Conservation (phyloP, 495 filamentous ascomycete species). For the Aspergillus sparsus region DNA sequence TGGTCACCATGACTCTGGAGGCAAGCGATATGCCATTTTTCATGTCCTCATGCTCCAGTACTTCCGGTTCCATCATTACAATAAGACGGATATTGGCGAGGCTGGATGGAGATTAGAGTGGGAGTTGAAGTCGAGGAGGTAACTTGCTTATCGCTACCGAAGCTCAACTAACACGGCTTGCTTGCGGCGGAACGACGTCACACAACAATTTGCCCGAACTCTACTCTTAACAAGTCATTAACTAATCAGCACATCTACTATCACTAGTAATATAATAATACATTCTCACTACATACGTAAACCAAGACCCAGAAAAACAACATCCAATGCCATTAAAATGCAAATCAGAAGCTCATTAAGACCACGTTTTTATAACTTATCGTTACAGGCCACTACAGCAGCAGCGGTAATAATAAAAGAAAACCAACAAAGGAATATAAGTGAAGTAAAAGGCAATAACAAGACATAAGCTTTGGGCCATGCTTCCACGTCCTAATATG, state of each 20-base stretch:
- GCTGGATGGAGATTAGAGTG: not conserved
- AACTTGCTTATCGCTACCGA: too few relatives aligned
- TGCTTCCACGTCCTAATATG: constrained; percentile 32
- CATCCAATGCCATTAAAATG: constrained; percentile 17
- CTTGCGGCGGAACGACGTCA: too few relatives aligned
- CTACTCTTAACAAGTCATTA: too few relatives aligned
- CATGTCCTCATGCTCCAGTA: constrained; percentile 28
- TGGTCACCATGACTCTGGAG: constrained; percentile 24
- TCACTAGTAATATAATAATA: too few relatives aligned
- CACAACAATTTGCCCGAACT: too few relatives aligned
- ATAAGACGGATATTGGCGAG: not conserved
- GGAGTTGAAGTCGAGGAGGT: not conserved
- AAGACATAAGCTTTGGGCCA: constrained; percentile 28
- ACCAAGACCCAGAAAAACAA: not conserved
- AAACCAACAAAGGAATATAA: constrained; percentile 22
- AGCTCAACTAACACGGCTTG: too few relatives aligned
- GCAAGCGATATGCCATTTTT: constrained; percentile 15
- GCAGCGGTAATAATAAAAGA: constrained; percentile 22
- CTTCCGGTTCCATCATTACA: constrained; percentile 30
- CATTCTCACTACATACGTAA: too few relatives aligned
- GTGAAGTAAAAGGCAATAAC: constrained; percentile 20
- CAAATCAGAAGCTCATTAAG: constrained; percentile 17
- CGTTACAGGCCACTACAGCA: constrained; percentile 23
- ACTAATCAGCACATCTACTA: too few relatives aligned
- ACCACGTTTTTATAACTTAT: constrained; percentile 25